Base-by-base conservation (phyloP, 2,329 filamentous ascomycete species). In the Phymatotrichopsis omnivora region DNA sequence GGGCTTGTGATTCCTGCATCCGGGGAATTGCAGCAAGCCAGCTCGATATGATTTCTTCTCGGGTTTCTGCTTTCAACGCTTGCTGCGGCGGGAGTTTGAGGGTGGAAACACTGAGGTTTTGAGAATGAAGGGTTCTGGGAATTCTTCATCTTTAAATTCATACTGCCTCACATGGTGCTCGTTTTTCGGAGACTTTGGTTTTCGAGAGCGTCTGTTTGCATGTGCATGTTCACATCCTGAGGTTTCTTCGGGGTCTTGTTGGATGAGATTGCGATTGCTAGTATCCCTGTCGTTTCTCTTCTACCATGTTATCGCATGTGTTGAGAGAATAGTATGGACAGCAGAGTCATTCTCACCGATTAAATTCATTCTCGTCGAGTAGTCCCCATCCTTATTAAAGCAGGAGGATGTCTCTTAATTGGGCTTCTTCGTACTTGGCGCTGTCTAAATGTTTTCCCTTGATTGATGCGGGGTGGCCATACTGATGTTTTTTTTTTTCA, bases 341-440 rank as follows among this genome's bases (percentile, higher is more conserved):
- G 23, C 41, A 49, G 34, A 38, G 37, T 31, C 52, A 61, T 56
- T 67, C 75, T 85, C 82, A 85, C 78, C 70, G 78, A 85, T 82
- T 58, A 87, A 89, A 86, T 71, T 53, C 55, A 82, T 78, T 60
- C 68, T 67, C 68, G 70, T 83, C 82, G 84, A 87, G 83, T 87
- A n/a, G n/a, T 43, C 22, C 83, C 83, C 80, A 77, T 84, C 83
- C 69, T 72, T 80, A 71, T 36, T 47, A 20, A 75, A 79, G 82
- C 82, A 80, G 82, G 85, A 93, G 70, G 93, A 93, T 85, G 86
- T 77, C 74, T 78, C 30, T 16, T n/a, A n/a, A n/a, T n/a, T n/a
- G n/a, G n/a, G n/a, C 24, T 78, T 78, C 78, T 81, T 82, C 82
- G 82, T 77, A 79, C 73, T 73, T 42, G 52, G 47, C 50, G 45